Evolutionary conservation across 2,329 filamentous ascomycete genomes (phyloP), one percentile per base, ranked within the genome.

Genomic region (Onygenales sp.): DNA sequence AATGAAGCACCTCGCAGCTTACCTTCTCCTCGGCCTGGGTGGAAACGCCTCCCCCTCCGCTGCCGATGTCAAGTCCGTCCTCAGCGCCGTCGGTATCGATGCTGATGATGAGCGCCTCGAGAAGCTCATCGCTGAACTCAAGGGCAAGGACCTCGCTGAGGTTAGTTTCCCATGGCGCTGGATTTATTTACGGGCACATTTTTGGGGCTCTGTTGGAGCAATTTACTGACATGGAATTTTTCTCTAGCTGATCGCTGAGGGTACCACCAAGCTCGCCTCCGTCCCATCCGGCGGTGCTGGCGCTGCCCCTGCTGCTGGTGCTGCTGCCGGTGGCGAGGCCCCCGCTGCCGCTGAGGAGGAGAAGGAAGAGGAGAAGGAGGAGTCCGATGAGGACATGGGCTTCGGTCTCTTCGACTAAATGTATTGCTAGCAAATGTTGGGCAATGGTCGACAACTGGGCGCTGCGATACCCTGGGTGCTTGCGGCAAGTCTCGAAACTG

Each of bases 1-100:
- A 89, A 97, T 98, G 93, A 97, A 98, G 91, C 86, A 97, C 81
- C 87, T 98, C 81, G 93, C 93, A 75, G 92, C 93, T 75, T 97
- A 95, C 85, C 90, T 98, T 72, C 92, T 98, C 73, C 89, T 97
- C 76, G 78, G 80, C 79, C 87, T 97, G 67, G 92, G 83, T 75
- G 93, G 93, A 79, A 97, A 96, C 84, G 75, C 82, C 79, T 84
- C 84, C 61, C 93, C 93, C 67, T 90, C 87, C 62, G 89, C 87
- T 68, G 75, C 76, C 64, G 91, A 97, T 73, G 78, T 98, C 83
- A 93, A 88, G 81, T 73, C 71, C 60, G 90, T 98, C 69, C 89
- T 98, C 73, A 83, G 84, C 70, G 88, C 92, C 65, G 93, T 97
- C 71, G 93, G 93, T 69, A 90, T 96, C 64, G 93, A 98, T 79